Base-by-base conservation (phyloP, 805 yeast species). In the Starmerella apicola region DNA sequence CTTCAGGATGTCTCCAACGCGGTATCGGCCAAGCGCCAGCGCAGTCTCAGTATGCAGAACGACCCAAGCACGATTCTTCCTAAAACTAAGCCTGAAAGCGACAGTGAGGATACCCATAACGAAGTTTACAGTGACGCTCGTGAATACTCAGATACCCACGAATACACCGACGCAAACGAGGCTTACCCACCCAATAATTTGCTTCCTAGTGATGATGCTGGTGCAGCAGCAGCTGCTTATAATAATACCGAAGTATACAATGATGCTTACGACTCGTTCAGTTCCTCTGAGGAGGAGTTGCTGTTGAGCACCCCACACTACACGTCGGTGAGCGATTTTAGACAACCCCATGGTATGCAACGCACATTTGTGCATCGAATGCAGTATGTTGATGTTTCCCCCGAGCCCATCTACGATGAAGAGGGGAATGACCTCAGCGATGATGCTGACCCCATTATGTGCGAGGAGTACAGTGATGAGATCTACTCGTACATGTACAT, bases 381-480 rank as follows among this genome's bases (percentile, higher is more conserved):
- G 3, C 30, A 18, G n/a, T 26, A 33, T 13, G 30, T 18, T 4
- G 10, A 27, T 12, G 31, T 12, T 13, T 23, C 18, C 28, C 41
- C 37, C 13, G 34, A 19, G 19, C 27, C 16, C 15, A 21, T 33
- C 9, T 22, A 18, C 10, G 42, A 38, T 17, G 37, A 32, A 19
- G 21, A 17, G 8, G 38, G 36, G 21, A 21, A 18, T 3, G 37
- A 22, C 6, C 21, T 32, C 29, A 58, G 58, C 31, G 52, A 65
- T 37, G 51, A 44, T 34, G 58, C 52, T 23, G 70, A 65, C 43
- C 68, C 68, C 17, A 62, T 82, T 46, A 86, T 88, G 95, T 96
- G 82, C 24, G 74, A 85, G 45, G 98, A 88, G 64, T 88, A 86
- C 59, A 94, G 81, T 40, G 72, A 66, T 46, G 96, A 84, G 44